Base-by-base conservation (phyloP, 768 basidiomycete genomes). In the Chlorophyllum brunneum region DNA sequence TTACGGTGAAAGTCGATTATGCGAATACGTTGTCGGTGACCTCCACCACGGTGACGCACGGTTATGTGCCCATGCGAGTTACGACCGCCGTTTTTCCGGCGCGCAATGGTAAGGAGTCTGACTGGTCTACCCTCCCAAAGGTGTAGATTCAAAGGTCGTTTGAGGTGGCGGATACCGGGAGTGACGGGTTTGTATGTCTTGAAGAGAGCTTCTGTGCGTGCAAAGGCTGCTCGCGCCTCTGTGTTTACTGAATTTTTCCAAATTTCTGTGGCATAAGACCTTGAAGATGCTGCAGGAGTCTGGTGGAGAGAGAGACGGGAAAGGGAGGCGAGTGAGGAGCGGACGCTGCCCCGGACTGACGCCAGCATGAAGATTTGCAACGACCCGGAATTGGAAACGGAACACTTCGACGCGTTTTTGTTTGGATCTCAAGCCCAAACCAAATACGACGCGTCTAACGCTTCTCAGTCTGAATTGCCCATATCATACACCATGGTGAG, bases 131-230 rank as follows among this genome's bases (percentile, higher is more conserved):
- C 94, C 57, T 82, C 76, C 72, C 86, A 95, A 18, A 98, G 63
- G 60, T 98, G 93, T 3, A 78, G 77, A 58, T 88, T 86, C 45
- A 92, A 71, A 2, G 92, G 89, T n/a, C 87, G 82, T 27, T 81
- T 79, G 38, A 95, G 80, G 65, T 97, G 93, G 33, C 95, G 92
- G 30, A 93, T 78, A 58, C 86, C 82, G 1, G 92, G 92, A 0
- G 90, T 83, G 51, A 92, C 75, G 60, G 93, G 92, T 63, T 94
- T 92, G 73, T 90, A 95, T 18, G 85, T 92, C 71, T 94, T 94
- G 77, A 85, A 92, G 49, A 85, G 71, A 39, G 70, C 71, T 22
- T 76, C 68, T 40, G 76, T 74, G 48, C 83, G 76, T 2, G 76
- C 67, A 51, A 85, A 73, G 11, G 80, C 78, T 16, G 62, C 60